Evolutionary conservation across 305 asterid species (phyloP).

Genomic region (Rubia tinctorum): DNA sequence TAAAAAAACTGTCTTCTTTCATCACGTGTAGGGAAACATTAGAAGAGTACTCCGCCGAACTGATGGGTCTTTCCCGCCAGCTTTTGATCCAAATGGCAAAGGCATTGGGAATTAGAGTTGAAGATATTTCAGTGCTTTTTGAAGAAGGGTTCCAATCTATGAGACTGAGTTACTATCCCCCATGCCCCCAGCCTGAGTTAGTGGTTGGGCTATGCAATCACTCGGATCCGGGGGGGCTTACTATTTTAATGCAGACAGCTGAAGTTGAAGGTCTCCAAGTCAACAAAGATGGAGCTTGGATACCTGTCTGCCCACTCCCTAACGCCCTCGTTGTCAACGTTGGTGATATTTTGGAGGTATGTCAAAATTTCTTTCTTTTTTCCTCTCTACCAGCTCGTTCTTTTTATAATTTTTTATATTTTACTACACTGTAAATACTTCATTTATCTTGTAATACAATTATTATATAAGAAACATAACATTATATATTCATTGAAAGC

Average conservation of each 20-base stretch:
- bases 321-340: background rate
- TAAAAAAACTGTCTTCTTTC: no score
- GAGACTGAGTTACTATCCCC: conserved; percentile 27
- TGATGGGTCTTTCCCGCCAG: conserved; percentile 27
- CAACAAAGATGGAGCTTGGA: conserved; percentile 24
- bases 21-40: conserved; percentile 27
- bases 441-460: no score
- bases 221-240: conserved; percentile 17
- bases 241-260: conserved; percentile 20
- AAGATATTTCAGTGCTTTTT: conserved; percentile 13
- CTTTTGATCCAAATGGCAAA: conserved; percentile 17
- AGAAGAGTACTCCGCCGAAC: conserved; percentile 33
- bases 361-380: no score
- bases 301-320: conserved; percentile 12
- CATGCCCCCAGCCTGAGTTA: conserved; percentile 22
- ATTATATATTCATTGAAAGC: no score
- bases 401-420: no score
- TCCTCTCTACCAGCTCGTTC: no score
- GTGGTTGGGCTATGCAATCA: conserved; percentile 23
- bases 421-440: no score
- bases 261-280: conserved; percentile 24
- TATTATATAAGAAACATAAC: no score
- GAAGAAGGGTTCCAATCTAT: conserved; percentile 22
- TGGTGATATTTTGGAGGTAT: background rate
- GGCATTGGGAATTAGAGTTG: conserved; percentile 17